Percentiles rank a stretch among this genome's conserved stretches.
Conservation (phyloP, 2,329 filamentous ascomycete genomes). For the Cercospora berteroae region DNA sequence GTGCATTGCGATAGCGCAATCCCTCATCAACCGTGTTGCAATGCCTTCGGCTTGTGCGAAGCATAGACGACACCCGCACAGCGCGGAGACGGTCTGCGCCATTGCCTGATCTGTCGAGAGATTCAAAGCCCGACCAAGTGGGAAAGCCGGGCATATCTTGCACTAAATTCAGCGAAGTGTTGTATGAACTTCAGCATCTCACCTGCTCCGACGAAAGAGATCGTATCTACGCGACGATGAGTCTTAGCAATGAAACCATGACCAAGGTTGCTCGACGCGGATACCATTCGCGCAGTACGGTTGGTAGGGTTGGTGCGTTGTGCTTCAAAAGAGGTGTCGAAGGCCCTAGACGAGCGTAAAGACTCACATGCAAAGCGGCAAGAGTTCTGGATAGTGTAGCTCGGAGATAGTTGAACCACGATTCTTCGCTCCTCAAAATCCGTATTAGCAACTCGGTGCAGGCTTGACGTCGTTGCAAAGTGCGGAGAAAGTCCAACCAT, state of each 20-base stretch:
- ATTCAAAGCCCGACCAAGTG: neutral
- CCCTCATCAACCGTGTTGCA: neutral
- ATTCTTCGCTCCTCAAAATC: neutral
- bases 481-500: neutral
- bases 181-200: neutral
- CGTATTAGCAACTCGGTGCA: no score
- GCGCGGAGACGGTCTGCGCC: neutral
- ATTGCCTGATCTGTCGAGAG: neutral
- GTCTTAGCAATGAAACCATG: neutral
- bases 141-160: neutral
- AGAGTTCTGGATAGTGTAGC: neutral
- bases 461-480: neutral
- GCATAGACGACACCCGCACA: neutral
- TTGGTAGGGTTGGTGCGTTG: neutral
- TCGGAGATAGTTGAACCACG: accelerated
- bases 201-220: neutral
- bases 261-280: neutral
- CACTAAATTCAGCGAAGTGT: neutral
- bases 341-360: neutral
- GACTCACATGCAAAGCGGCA: neutral
- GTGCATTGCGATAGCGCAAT: neutral
- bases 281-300: neutral
- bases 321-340: neutral
- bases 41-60: neutral
- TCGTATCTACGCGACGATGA: neutral